Evolutionary conservation across 306 rosid genomes (phyloP), one percentile per base, ranked within the genome.

Genomic region (Astragalus glycyphyllos): DNA sequence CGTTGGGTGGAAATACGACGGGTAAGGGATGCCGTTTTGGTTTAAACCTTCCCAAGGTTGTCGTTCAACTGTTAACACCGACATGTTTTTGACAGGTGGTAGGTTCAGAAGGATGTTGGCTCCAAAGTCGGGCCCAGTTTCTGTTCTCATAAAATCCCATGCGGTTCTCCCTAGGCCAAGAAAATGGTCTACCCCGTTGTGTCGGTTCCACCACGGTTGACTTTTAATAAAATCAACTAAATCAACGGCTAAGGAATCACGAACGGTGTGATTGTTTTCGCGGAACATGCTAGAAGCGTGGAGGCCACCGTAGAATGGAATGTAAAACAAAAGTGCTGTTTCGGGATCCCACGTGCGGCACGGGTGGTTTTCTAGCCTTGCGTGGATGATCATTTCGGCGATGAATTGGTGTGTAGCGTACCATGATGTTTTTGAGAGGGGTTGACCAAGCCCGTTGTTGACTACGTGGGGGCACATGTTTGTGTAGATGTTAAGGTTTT

Each of bases 391-490:
- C 93, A 88, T 88, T 77, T 92, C 97, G 14, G 81, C 96, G 32
- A 88, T 79, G 82, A 92, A 90, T 68, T 90, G 97, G 73, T 92
- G 90, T 8, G 98, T 92, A 15, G 90, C 81, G 80, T 80, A 90
- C 97, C 97, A 92, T 4, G 79, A 47, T 58, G 80, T 58, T 58
- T 38, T 7, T 2, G 78, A 0, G 16, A 85, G 62, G 0, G 80
- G 85, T 65, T 81, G 88, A 11, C 98, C 98, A 3, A 92, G 84
- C 17, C 98, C 97, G 65, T 75, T 64, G 71, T 92, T 90, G 1
- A 82, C 88, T 0, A 92, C 83, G 53, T 88, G 85, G 31, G 98
- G 96, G 72, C 96, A 92, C 98, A 92, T 90, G 87, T 92, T 86
- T 41, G 92, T 88, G 84, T 86, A 89, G 16, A 92, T 37, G 75